A percentile compares a stretch with the other conserved stretches of the same genome.
Evolutionary conservation across 192 early-diverging fungal genomes (phyloP).

Genomic region (Mortierella hygrophila): DNA sequence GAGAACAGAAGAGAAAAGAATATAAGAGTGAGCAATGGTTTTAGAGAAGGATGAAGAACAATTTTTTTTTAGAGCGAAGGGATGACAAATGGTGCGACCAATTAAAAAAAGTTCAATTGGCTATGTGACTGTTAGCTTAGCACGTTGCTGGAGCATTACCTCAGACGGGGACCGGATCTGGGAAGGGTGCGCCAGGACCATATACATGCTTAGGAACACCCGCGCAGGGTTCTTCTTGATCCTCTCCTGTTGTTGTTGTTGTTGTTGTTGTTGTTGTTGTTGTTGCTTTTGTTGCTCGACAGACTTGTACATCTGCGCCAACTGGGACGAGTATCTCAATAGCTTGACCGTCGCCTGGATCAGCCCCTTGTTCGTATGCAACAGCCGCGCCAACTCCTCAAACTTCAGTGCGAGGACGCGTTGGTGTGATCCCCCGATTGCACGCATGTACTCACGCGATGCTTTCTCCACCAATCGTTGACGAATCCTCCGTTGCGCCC

Average conservation of each 20-base stretch:
- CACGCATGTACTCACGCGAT: slow-evolving; percentile 39
- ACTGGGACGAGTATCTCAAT: slow-evolving; percentile 41
- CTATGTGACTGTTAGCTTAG: background rate
- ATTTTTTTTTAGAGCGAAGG: slow-evolving; percentile 19
- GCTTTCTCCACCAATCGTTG: slow-evolving; percentile 27
- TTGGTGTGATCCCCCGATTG: slow-evolving; percentile 43
- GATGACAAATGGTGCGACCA: slow-evolving; percentile 3
- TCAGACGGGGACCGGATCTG: slow-evolving; percentile 69
- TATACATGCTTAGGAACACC: slow-evolving; percentile 79
- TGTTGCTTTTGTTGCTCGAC: background rate
- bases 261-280: background rate
- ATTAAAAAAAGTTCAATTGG: background rate
- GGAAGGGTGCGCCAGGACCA: slow-evolving; percentile 74
- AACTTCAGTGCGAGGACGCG: slow-evolving; percentile 35
- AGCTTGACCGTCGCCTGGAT: slow-evolving; percentile 58
- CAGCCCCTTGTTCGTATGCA: slow-evolving; percentile 50
- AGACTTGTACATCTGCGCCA: slow-evolving; percentile 13
- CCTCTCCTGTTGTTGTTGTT: background rate
- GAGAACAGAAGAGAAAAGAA: slow-evolving; percentile 9
- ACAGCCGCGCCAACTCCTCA: slow-evolving; percentile 31
- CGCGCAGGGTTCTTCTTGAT: slow-evolving; percentile 57
- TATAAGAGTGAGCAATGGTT: background rate
- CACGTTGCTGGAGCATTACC: slow-evolving; percentile 24
- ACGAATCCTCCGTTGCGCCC: slow-evolving; percentile 25
- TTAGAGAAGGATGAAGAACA: slow-evolving; percentile 14